These are phyloP conservation scores for Tulasnella sp. DNA, from an alignment of 768 basidiomycete species.

Conservation along the genomic window DNA sequence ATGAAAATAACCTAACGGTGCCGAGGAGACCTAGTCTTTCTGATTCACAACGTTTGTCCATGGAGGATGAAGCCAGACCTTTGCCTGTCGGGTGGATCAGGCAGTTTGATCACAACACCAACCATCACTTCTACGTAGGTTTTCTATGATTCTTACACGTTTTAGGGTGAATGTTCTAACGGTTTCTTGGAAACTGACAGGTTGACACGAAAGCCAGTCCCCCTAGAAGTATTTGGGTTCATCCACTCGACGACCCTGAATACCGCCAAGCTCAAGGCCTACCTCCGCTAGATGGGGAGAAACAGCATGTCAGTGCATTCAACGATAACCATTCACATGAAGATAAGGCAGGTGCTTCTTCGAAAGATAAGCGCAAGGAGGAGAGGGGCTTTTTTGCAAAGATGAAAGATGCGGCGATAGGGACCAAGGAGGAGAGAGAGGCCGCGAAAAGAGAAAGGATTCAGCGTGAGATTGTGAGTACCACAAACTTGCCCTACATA, in stretches of 20 bases:
- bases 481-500: constrained; percentile 13
- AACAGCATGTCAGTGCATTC: constrained; percentile 14
- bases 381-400: constrained; percentile 46
- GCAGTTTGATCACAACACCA: background rate
- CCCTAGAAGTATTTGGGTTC: constrained; percentile 56
- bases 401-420: constrained; percentile 49
- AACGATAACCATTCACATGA: constrained; percentile 5
- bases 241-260: constrained; percentile 57
- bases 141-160: background rate
- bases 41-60: background rate
- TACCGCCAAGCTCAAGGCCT: constrained; percentile 38
- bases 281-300: constrained; percentile 16
- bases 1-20: too few species aligned
- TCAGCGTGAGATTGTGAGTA: constrained; percentile 9
- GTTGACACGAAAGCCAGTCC: constrained; percentile 52
- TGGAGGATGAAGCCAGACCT: background rate
- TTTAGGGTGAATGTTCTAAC: background rate
- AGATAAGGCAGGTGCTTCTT: constrained; percentile 13
- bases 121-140: constrained; percentile 35
- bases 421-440: constrained; percentile 52
- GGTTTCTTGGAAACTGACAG: constrained; percentile 23
- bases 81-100: constrained; percentile 5
- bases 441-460: constrained; percentile 17
- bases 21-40: too few species aligned
- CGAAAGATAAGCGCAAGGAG: background rate